Conservation (phyloP, 305 asterid species). For the Ruellia speciosa region DNA sequence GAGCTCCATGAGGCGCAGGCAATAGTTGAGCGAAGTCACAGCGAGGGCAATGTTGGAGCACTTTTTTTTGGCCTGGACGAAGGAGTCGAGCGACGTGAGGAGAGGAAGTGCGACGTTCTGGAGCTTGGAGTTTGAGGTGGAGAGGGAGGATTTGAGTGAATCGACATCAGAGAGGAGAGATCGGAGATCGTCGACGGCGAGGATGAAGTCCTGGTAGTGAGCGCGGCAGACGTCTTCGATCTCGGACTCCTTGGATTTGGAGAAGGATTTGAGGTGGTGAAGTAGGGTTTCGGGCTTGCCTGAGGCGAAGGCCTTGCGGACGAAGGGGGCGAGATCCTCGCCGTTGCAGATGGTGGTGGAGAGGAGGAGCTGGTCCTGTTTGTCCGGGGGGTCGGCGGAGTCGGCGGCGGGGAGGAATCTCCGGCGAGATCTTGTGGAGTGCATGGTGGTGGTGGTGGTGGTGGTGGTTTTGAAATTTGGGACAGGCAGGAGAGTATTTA, state of each 20-base stretch:
- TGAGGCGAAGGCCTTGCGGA: conserved; percentile 74
- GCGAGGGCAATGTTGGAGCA: conserved; percentile 67
- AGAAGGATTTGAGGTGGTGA: conserved; percentile 66
- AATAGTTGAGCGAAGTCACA: conserved; percentile 51
- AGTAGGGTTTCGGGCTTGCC: conserved; percentile 84
- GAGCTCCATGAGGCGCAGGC: conserved; percentile 55
- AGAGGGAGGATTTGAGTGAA: conserved; percentile 71
- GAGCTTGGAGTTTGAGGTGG: conserved; percentile 63
- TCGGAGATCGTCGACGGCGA: conserved; percentile 92
- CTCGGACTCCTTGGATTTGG: conserved; percentile 81
- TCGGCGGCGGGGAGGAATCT: conserved; percentile 63
- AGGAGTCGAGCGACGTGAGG: conserved; percentile 61
- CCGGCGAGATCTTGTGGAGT: conserved; percentile 62
- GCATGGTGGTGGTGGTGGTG: conserved; percentile 28
- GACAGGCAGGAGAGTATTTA: too few species aligned
- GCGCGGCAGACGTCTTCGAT: conserved; percentile 89
- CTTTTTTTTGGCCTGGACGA: conserved; percentile 63
- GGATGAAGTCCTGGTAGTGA: conserved; percentile 92
- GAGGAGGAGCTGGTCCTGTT: conserved; percentile 83
- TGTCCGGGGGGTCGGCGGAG: conserved; percentile 71
- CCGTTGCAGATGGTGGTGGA: conserved; percentile 88
- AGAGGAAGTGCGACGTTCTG: conserved; percentile 82
- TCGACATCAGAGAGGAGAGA: conserved; percentile 91
- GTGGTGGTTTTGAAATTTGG: too few species aligned
- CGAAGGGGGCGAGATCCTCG: conserved; percentile 81